Base-by-base conservation (phyloP, 1,284 basidiomycete genomes). In the Cryptococcus sp. region DNA sequence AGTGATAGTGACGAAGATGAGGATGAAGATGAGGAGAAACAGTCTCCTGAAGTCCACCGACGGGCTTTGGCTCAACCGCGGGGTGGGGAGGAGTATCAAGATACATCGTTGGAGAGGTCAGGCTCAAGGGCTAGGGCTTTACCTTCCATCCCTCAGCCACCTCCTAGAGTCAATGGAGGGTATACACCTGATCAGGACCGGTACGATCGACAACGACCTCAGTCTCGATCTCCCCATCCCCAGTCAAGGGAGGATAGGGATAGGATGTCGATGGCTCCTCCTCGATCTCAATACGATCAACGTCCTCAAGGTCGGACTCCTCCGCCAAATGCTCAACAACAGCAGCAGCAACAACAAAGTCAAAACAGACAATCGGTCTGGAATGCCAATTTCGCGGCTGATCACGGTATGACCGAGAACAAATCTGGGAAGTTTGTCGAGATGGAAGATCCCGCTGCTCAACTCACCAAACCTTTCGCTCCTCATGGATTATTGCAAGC, bases 401-500 rank as follows among this genome's bases (percentile, higher is more conserved):
- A 86, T 45, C 81, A 83, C 48, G 77, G 79, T 18, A 72, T 78
- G 52, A 63, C 75, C 13, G 65, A 74, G 13, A 55, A 52, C 46
- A 65, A 66, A 48, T 74, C 74, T 47, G 63, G 69, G 16, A 77
- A 76, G 0, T 94, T 93, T 65, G 83, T 94, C 45, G 86, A 89
- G 65, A 78, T 93, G 36, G 90, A 92, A 53, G 80, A 83, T 28
- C 76, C 83, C 0, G 79, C 83, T 11, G 82, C 85, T 41, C 83
- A 83, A 21, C 85, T 92, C 79, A 92, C 89, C 7, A 92, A 92
- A 70, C 89, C 91, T 2, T 96, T 96, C 71, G 87, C 88, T 0
- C 91, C 93, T 2, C 91, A 96, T 59, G 94, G 94, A 9, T 78
- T 99, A 13, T 82, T 99, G 37, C 92, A 91, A 55, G 91, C 91